Evolutionary conservation across 352 stramenopile genomes (phyloP), one percentile per base, ranked within the genome.

Genomic region (Phytophthora fragariaefolia): DNA sequence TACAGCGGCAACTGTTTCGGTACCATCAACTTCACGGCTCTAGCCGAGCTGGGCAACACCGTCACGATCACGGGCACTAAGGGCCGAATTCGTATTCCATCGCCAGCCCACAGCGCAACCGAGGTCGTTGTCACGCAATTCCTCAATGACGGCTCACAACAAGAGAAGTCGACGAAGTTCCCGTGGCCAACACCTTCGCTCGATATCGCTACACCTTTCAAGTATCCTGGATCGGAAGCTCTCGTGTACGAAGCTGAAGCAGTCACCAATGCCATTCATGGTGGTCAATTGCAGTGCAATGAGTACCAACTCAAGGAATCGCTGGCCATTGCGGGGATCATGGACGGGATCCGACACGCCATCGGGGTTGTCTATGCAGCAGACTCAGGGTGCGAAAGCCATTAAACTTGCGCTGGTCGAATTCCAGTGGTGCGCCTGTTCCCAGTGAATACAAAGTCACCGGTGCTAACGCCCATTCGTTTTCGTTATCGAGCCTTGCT

Each of bases 221-320:
- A 66, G 5, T 73, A 72, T 12, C 32, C 27, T 4, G 55, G 63
- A 6, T 76, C 82, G 13, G 59, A 77, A 43, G 83, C 85, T 18
- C 90, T 97, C 30, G 57, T 80, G 27, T 96, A 93, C 67, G 88
- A 97, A 70, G 88, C 83, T 0, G 74, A 87, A 43, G 85, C 84
- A 1, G 83, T 95, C 24, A 81, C 75, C 0, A 50, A 79, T 9
- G 80, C 83, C 3, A 85, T 97, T 32, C 62, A 64, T 47, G 68
- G 45, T 12, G 62, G 71, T 9, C 59, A 81, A 22, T 69, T 54
- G 9, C 67, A 95, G 59, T 79, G 75, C 30, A 28, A 50, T 0
- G 80, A 93, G 57, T 94, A 92, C 51, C 64, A 83, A 12, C 79
- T 70, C 17, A 48, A 74, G 6, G 84, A 96, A 36, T 92, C 84